These are phyloP conservation scores for Cercospora zeae-maydis DNA, from an alignment of 2,329 filamentous ascomycete genomes.

Conservation along the genomic window DNA sequence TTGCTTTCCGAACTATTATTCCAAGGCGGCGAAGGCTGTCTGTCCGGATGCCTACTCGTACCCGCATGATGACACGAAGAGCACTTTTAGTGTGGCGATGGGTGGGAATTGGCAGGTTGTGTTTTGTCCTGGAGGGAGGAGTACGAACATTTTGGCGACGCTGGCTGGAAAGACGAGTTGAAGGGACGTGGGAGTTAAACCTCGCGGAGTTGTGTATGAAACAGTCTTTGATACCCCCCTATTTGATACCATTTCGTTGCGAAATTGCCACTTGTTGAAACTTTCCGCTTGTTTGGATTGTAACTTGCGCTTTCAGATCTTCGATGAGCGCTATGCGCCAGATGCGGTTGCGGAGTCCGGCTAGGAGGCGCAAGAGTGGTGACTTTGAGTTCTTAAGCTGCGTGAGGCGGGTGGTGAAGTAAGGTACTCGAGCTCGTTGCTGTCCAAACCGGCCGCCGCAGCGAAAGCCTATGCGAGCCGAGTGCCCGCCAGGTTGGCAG, in stretches of 20 bases:
- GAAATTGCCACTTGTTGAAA: too few species aligned
- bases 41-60: slow-evolving; percentile 85
- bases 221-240: not conserved
- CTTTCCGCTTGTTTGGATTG: not conserved
- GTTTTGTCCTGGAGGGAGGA: slow-evolving; percentile 65
- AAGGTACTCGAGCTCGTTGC: not conserved
- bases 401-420: not conserved
- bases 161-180: not conserved
- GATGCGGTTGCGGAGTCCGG: slow-evolving; percentile 1
- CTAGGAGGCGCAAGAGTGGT: not conserved
- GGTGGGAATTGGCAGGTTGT: slow-evolving; percentile 75
- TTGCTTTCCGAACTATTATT: slow-evolving; percentile 67
- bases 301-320: not conserved
- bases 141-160: slow-evolving; percentile 46
- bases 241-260: not conserved
- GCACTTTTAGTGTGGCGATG: slow-evolving; percentile 55
- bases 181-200: not conserved
- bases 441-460: not conserved
- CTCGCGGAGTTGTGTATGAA: not conserved
- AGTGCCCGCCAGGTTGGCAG: not conserved
- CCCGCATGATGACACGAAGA: slow-evolving; percentile 57
- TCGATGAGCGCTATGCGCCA: slow-evolving; percentile 3
- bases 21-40: slow-evolving; percentile 65
- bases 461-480: not conserved
- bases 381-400: not conserved